Percentiles rank a stretch among this genome's conserved stretches.
These are phyloP conservation scores for Przewalskia tangutica DNA, from an alignment of 257 asterid species.

Conservation along the genomic window DNA sequence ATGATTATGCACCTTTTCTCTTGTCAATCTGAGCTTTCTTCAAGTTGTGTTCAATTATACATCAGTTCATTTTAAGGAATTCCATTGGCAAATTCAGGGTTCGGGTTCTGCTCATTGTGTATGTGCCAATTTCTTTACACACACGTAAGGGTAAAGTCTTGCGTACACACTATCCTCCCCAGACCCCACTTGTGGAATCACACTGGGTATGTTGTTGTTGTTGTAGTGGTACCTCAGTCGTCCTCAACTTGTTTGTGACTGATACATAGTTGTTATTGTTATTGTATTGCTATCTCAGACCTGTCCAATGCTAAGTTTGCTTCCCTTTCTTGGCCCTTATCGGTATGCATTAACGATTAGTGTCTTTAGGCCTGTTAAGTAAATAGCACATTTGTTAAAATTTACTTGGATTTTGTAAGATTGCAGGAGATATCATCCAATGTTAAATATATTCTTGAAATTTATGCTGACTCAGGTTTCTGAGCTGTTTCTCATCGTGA, in stretches of 20 bases:
- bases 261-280: not conserved
- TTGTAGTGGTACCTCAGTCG: not conserved
- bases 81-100: not conserved
- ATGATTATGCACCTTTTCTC: not conserved
- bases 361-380: not conserved
- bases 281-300: not conserved
- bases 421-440: not conserved
- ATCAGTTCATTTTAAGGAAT: not conserved
- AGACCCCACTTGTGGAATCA: no score
- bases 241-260: not conserved
- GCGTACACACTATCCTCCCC: not conserved
- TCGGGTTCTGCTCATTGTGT: not conserved
- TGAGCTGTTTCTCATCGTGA: constrained; percentile 8
- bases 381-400: not conserved
- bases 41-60: not conserved
- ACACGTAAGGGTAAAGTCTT: not conserved
- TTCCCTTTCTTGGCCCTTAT: not conserved
- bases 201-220: no score
- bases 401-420: not conserved
- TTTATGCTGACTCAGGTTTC: not conserved
- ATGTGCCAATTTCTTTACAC: not conserved
- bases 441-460: not conserved
- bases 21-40: not conserved
- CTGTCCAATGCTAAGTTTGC: not conserved
- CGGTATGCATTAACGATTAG: not conserved